Percentiles rank a stretch among this genome's conserved stretches.
Conservation (phyloP, 495 filamentous ascomycete species). For the Ramalina intermedia region DNA sequence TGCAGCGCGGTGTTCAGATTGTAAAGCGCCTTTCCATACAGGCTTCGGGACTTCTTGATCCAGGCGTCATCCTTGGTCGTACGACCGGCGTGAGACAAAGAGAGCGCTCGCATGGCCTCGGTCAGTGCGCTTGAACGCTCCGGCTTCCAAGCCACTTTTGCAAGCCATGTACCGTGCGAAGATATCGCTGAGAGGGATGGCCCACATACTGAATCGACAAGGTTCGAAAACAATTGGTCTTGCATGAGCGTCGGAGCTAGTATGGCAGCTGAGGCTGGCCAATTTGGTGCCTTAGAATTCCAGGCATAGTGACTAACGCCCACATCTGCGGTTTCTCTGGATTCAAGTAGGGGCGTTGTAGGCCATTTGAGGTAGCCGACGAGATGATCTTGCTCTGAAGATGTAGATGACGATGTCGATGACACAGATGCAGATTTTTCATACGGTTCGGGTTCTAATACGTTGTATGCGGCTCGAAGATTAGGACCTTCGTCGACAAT, state of each 20-base stretch:
- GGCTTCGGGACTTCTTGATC: slow-evolving; percentile 14
- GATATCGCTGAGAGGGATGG: background rate
- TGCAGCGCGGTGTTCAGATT: slow-evolving; percentile 18
- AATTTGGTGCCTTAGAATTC: background rate
- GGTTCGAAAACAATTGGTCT: slow-evolving; percentile 1
- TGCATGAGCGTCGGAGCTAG: background rate
- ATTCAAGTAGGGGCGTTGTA: no score
- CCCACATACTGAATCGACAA: background rate
- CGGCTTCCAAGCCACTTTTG: background rate
- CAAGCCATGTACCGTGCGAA: slow-evolving; percentile 6
- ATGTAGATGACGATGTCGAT: background rate
- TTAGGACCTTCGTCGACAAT: slow-evolving; percentile 3
- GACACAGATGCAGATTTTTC: background rate
- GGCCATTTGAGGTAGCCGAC: no score
- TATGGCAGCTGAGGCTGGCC: background rate
- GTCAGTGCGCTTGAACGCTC: background rate
- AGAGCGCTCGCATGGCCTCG: slow-evolving; percentile 1
- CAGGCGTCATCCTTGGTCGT: slow-evolving; percentile 7
- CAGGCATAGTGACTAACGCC: background rate
- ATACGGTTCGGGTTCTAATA: background rate
- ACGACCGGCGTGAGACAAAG: slow-evolving; percentile 1
- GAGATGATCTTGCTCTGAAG: no score
- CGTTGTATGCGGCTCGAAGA: background rate
- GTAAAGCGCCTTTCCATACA: slow-evolving; percentile 23
- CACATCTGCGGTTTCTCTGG: no score